Evolutionary conservation across 495 filamentous ascomycete species (phyloP).

Genomic region (Lineolata rhizophorae): DNA sequence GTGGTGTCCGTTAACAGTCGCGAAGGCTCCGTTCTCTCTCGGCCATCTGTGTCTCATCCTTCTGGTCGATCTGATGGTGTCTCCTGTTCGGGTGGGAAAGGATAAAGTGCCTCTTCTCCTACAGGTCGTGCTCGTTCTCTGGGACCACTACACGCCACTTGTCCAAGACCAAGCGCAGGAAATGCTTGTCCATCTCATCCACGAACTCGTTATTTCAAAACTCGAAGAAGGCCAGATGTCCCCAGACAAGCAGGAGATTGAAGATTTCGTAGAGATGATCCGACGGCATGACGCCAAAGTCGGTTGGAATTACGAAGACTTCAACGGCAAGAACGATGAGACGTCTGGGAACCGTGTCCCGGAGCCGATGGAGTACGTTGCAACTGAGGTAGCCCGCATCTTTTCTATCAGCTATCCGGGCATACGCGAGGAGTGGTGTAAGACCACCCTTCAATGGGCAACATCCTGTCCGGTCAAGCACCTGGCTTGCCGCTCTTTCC

Average conservation of each 20-base stretch:
- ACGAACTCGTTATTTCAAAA: slow-evolving; percentile 83
- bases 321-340: slow-evolving; percentile 46
- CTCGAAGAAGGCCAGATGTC: slow-evolving; percentile 49
- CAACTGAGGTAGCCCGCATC: slow-evolving; percentile 56
- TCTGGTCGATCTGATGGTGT: slow-evolving; percentile 88
- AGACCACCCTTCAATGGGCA: slow-evolving; percentile 78
- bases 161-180: slow-evolving; percentile 93
- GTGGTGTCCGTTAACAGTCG: slow-evolving; percentile 7
- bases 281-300: slow-evolving; percentile 67
- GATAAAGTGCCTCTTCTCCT: slow-evolving; percentile 68
- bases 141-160: slow-evolving; percentile 89
- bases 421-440: slow-evolving; percentile 75
- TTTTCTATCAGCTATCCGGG: slow-evolving; percentile 73
- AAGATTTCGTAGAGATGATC: slow-evolving; percentile 79
- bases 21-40: slow-evolving; percentile 55
- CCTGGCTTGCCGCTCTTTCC: slow-evolving; percentile 87
- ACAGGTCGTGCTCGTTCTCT: slow-evolving; percentile 80
- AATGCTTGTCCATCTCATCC: slow-evolving; percentile 94
- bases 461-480: slow-evolving; percentile 93
- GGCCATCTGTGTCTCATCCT: slow-evolving; percentile 86
- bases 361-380: slow-evolving; percentile 61
- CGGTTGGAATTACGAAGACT: slow-evolving; percentile 87
- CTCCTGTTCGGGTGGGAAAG: slow-evolving; percentile 53
- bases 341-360: slow-evolving; percentile 64
- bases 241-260: slow-evolving; percentile 49